Evolutionary conservation across 495 filamentous ascomycete species (phyloP).

Genomic region (Xylaria bambusicola): DNA sequence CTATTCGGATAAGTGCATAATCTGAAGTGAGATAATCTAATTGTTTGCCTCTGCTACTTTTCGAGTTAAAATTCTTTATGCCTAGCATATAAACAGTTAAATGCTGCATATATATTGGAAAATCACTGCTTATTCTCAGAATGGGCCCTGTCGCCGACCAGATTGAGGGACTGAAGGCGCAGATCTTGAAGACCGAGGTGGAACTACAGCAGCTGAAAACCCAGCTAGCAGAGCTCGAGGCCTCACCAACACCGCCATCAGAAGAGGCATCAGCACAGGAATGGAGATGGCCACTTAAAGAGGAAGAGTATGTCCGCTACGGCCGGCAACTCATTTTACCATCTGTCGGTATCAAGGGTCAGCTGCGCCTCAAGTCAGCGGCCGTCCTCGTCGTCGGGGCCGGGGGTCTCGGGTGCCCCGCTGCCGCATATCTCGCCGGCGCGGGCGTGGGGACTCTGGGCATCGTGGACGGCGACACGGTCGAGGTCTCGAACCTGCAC

Average conservation of each 20-base stretch:
- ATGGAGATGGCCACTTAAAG: slow-evolving; percentile 61
- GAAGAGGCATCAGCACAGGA: background rate
- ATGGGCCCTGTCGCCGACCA: slow-evolving; percentile 25
- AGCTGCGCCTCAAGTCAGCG: slow-evolving; percentile 71
- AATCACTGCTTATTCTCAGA: background rate
- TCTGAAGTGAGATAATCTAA: no score
- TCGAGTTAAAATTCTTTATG: no score
- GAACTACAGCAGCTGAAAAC: slow-evolving; percentile 35
- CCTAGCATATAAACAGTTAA: no score
- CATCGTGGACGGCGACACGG: slow-evolving; percentile 81
- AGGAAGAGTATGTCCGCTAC: slow-evolving; percentile 80
- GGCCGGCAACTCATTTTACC: slow-evolving; percentile 91
- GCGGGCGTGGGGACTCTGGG: slow-evolving; percentile 85
- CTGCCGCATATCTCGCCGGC: slow-evolving; percentile 84
- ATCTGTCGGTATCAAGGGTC: slow-evolving; percentile 77
- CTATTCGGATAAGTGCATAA: no score
- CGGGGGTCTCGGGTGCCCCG: slow-evolving; percentile 89
- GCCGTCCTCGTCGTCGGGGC: slow-evolving; percentile 85
- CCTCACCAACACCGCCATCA: slow-evolving; percentile 5
- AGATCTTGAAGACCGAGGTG: slow-evolving; percentile 37
- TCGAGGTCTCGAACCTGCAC: slow-evolving; percentile 90
- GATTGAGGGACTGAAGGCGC: slow-evolving; percentile 30
- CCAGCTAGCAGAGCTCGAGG: slow-evolving; percentile 39
- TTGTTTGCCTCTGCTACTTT: background rate
- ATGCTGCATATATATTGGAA: no score